These are phyloP conservation scores for Colletotrichum viniferum DNA, from an alignment of 2,329 filamentous ascomycete genomes.

Conservation along the genomic window DNA sequence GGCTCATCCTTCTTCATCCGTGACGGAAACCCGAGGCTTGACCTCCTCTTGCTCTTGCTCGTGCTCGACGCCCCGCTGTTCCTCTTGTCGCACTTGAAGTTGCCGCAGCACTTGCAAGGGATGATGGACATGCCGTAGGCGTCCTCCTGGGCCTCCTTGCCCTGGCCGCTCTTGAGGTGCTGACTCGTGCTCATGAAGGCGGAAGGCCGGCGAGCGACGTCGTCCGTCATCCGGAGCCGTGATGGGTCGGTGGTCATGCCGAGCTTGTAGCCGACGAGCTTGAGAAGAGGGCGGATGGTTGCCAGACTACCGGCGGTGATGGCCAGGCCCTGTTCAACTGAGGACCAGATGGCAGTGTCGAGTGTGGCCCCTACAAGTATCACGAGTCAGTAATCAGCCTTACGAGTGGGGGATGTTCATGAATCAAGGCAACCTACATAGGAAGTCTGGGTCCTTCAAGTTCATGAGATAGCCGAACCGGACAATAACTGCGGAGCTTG, in stretches of 20 bases:
- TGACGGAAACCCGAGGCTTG: not conserved
- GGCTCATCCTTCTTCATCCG: not conserved
- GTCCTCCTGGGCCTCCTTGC: not conserved
- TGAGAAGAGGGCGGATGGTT: slow-evolving; percentile 49
- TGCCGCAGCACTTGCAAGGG: not conserved
- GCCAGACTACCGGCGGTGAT: slow-evolving; percentile 53
- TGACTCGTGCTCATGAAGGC: not conserved
- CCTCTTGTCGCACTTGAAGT: not conserved
- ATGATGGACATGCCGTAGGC: not conserved
- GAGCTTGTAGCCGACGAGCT: slow-evolving; percentile 35
- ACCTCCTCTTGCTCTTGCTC: not conserved
- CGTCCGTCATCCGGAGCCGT: not conserved
- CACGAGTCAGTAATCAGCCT: not conserved
- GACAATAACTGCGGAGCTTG: slow-evolving; percentile 48
- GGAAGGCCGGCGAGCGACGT: not conserved
- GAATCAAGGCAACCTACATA: slow-evolving; percentile 36
- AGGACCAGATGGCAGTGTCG: slow-evolving; percentile 54
- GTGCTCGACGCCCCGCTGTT: not conserved
- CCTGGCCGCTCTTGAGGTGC: not conserved
- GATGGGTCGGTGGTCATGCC: slow-evolving; percentile 23
- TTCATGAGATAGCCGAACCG: slow-evolving; percentile 42
- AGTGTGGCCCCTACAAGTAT: slow-evolving; percentile 36
- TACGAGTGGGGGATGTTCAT: not conserved
- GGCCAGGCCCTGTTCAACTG: slow-evolving; percentile 50
- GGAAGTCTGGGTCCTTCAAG: slow-evolving; percentile 44